These are phyloP conservation scores for Aspergillus udagawae DNA, from an alignment of 2,329 filamentous ascomycete genomes.

Conservation along the genomic window DNA sequence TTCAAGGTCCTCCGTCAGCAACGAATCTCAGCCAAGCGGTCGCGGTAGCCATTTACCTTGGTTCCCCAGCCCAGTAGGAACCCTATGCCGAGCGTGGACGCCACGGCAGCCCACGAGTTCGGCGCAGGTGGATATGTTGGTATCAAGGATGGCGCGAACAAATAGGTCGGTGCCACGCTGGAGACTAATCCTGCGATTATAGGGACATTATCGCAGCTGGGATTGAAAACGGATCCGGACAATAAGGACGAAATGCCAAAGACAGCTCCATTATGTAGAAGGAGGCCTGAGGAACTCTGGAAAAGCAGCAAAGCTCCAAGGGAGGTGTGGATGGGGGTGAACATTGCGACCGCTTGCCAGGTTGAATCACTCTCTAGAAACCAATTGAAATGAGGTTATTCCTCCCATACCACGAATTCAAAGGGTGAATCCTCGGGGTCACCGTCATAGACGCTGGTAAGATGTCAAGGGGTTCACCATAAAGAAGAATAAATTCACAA, in stretches of 20 bases:
- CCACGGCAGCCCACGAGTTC: slow-evolving; percentile 29
- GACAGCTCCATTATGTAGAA: slow-evolving; percentile 50
- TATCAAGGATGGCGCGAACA: slow-evolving; percentile 43
- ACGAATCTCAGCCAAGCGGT: not conserved
- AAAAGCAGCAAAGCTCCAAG: slow-evolving; percentile 50
- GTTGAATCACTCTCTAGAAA: not conserved
- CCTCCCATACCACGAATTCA: not conserved
- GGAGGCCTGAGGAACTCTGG: slow-evolving; percentile 47
- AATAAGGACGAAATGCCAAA: slow-evolving; percentile 50
- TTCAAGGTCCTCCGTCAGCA: not conserved
- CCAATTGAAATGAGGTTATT: not conserved
- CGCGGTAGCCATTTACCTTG: slow-evolving; percentile 38
- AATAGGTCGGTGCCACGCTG: slow-evolving; percentile 41
- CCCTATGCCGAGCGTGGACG: slow-evolving; percentile 41
- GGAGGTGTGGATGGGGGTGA: slow-evolving; percentile 50
- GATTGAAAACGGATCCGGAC: slow-evolving; percentile 38
- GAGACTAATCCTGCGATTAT: slow-evolving; percentile 46
- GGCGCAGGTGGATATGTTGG: slow-evolving; percentile 40
- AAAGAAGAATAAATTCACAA: not conserved
- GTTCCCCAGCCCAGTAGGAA: slow-evolving; percentile 50
- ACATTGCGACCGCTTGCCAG: slow-evolving; percentile 35
- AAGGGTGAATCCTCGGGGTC: not conserved
- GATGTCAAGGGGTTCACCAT: not conserved
- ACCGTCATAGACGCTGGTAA: not conserved
- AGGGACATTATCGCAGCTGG: slow-evolving; percentile 39